Base-by-base conservation (phyloP, 1,284 basidiomycete genomes). In the Golubevia sp. region DNA sequence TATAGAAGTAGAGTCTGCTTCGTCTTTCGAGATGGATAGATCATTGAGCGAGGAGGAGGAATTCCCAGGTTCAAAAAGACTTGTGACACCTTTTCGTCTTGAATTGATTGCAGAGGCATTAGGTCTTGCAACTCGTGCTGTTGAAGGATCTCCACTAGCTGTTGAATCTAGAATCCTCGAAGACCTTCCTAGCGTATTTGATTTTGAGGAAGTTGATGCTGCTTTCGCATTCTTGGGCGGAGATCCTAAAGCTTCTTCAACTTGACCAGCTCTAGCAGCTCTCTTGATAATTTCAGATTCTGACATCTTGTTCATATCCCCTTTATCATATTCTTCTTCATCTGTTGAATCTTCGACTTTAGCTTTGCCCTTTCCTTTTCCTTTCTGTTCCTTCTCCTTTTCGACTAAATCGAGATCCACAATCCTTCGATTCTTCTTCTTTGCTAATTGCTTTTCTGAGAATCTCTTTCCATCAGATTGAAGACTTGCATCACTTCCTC, bases 401-500 rank as follows among this genome's bases (percentile, higher is more conserved):
- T 25, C 24, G 18, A 13, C 18, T n/a, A 53, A 53, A 53, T 25
- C 51, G 11, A 30, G 18, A 53, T 25, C 51, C n/a, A 53, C 51
- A 30, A 25, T 53, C 24, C 24, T 53, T 53, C 27, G 51, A 25
- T 30, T n/a, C 23, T 24, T 59, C 54, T 23, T 24, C 44, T 26
- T 59, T 59, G 21, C 21, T 15, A 55, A 44, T 15, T n/a, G 48
- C 3, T 13, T 23, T 11, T 20, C 21, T n/a, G 20, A 11, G 18
- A 20, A 27, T 2, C 23, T 24, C 54, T 59, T 26, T n/a, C 18
- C 51, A 21, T 62, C 62, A 23, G 63, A 59, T 11, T 49, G 51
- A 6, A 61, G 61, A 21, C 53, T 49, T 2, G 57, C 30, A 49
- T 58, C 49, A 25, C 53, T 58, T 53, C 20, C 30, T 44, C 58